Base-by-base conservation (phyloP, 2,329 filamentous ascomycete genomes). In the Microsporum ferrugineum region DNA sequence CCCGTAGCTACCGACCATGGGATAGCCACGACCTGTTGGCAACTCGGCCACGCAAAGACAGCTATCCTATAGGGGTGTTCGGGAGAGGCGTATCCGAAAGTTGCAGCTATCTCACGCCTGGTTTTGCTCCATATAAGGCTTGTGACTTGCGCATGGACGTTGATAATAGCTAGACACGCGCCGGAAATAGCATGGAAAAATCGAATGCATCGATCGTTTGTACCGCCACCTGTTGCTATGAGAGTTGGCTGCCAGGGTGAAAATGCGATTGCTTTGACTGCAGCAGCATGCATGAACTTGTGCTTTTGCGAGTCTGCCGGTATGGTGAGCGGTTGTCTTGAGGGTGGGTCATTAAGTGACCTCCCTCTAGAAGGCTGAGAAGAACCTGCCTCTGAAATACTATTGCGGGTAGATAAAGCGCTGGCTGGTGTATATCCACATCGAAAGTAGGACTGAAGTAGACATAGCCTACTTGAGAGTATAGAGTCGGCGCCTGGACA, bases 251-350 rank as follows among this genome's bases (percentile, higher is more conserved):
- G 88, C 92, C 91, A 99, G 0, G 94, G 92, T 65, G 92, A 95
- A 74, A 97, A 97, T 1, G 94, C 91, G 67, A 97, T 94, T 36
- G 94, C 94, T 74, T 99, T 99, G 66, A 97, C 88, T 1, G 94
- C 94, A 0, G 92, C 92, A 31, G 84, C 84, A 71, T 99, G 90
- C 8, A 79, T 73, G 83, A 90, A 94, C 36, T 82, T 82, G 71
- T 95, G 85, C 67, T 82, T 86, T 68, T 88, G 84, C 34, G 79
- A 76, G 5, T 83, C 83, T 4, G 75, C 69, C 1, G 76, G 76
- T 31, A 89, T 73, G 29, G 78, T 75, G 17, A 80, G 76, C 27
- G 81, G 76, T 36, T 41, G 17, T 17, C 23, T 27, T 10, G 53
- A 34, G n/a, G 17, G 29, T 49, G 57, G 23, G 17, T 8, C 14